phyloP scores from a whole-genome alignment of 2,329 filamentous ascomycete genomes.

The Botrytis paeoniae region DNA sequence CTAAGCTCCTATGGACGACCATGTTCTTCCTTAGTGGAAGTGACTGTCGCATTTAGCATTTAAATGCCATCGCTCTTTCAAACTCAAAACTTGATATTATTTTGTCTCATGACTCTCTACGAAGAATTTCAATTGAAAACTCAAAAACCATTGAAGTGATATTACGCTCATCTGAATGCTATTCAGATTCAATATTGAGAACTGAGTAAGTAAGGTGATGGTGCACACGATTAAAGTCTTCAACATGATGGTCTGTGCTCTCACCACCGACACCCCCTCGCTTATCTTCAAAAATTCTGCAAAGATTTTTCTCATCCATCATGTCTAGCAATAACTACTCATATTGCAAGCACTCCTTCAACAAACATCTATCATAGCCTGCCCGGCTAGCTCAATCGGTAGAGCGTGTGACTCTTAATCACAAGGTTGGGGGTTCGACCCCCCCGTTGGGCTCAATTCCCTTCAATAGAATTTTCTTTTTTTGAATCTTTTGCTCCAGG shows the following conservation, averaged over 20 bases:
- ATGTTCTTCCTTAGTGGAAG: neutral
- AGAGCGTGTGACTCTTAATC: conserved; percentile 37
- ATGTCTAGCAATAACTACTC: neutral
- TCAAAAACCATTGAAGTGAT: neutral
- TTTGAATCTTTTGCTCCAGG: neutral
- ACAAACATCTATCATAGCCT: conserved; percentile 12
- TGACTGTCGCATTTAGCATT: neutral
- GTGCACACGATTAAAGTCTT: neutral
- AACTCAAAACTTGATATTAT: too few relatives aligned
- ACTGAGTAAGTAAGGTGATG: neutral
- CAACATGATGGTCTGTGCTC: neutral
- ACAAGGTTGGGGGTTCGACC: conserved; percentile 18
- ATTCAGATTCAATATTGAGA: neutral
- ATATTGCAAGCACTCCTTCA: fast-evolving
- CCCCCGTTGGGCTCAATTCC: conserved; percentile 16
- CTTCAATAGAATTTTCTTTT: neutral
- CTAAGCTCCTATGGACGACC: neutral
- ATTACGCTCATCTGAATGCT: neutral
- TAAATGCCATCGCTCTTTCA: neutral
- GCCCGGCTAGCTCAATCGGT: conserved; percentile 37
- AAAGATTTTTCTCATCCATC: neutral
- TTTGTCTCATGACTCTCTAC: neutral
- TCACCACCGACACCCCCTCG: neutral
- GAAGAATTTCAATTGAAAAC: too few relatives aligned
- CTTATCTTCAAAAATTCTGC: conserved; percentile 7